These are phyloP conservation scores for Arxiozyma slooffiae DNA, from an alignment of 1,139 yeast species.

Conservation along the genomic window DNA sequence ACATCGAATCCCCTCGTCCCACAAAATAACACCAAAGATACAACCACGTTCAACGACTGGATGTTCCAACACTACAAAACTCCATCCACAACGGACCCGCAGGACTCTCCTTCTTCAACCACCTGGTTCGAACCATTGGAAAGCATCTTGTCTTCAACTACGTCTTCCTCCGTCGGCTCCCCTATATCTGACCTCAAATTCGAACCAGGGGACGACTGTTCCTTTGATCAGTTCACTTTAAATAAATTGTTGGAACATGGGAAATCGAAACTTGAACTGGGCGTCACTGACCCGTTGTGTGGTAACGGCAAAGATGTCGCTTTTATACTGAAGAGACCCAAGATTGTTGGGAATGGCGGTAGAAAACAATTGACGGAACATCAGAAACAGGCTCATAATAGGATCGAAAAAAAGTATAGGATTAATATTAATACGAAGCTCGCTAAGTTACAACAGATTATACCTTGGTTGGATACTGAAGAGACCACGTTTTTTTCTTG, in stretches of 20 bases:
- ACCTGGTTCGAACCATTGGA: constrained; percentile 26
- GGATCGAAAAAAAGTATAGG: constrained; percentile 62
- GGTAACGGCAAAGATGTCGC: no score
- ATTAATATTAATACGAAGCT: constrained; percentile 66
- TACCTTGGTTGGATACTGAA: constrained; percentile 54
- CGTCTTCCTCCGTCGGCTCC: constrained; percentile 23
- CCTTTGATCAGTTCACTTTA: neutral
- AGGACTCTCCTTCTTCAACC: constrained; percentile 8
- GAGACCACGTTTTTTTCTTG: constrained; percentile 52
- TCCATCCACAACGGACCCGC: neutral
- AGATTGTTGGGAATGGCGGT: no score
- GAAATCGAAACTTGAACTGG: neutral
- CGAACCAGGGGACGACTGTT: constrained; percentile 4
- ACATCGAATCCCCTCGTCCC: neutral
- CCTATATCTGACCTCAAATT: constrained; percentile 9
- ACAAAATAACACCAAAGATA: neutral
- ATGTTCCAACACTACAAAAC: constrained; percentile 8
- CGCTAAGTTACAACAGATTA: constrained; percentile 52
- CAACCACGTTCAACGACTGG: constrained; percentile 8
- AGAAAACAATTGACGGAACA: constrained; percentile 48
- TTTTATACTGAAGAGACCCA: no score
- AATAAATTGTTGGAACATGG: neutral
- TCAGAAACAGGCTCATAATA: constrained; percentile 56
- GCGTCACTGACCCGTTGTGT: no score
- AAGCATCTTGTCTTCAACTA: constrained; percentile 20